Evolutionary conservation across 2,329 filamentous ascomycete species (phyloP).

Genomic region (Exophiala mesophila): DNA sequence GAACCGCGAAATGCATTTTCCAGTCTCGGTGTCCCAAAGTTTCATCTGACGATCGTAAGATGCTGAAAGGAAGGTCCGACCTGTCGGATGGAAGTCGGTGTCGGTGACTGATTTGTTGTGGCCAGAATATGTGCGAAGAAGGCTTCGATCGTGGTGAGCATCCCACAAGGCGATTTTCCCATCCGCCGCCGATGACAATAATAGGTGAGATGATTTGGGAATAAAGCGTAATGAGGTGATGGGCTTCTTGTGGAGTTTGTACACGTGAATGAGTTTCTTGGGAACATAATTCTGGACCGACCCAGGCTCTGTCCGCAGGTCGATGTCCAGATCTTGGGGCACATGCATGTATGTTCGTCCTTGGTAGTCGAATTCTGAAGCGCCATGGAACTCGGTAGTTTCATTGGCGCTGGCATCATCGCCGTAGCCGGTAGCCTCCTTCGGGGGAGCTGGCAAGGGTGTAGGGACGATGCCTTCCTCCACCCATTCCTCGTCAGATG

Average conservation of each 20-base stretch:
- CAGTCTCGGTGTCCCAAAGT: slow-evolving; percentile 96
- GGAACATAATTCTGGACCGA: slow-evolving; percentile 86
- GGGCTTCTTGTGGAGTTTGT: slow-evolving; percentile 78
- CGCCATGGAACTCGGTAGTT: slow-evolving; percentile 81
- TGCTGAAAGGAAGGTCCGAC: slow-evolving; percentile 80
- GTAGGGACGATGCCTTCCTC: slow-evolving; percentile 62
- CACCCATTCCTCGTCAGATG: slow-evolving; percentile 73
- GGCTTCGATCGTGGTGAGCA: slow-evolving; percentile 80
- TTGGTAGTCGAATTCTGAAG: slow-evolving; percentile 82
- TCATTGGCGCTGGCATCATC: slow-evolving; percentile 63
- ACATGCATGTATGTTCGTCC: slow-evolving; percentile 97
- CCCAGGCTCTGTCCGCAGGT: slow-evolving; percentile 74
- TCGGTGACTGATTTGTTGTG: slow-evolving; percentile 89
- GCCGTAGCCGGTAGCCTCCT: slow-evolving; percentile 48
- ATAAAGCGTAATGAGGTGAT: slow-evolving; percentile 90
- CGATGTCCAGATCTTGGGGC: slow-evolving; percentile 81
- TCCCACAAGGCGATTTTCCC: slow-evolving; percentile 92
- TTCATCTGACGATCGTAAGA: slow-evolving; percentile 96
- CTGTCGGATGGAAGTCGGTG: slow-evolving; percentile 76
- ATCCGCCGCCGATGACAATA: slow-evolving; percentile 87
- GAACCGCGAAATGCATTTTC: slow-evolving; percentile 80
- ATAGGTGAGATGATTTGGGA: slow-evolving; percentile 76
- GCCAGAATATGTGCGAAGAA: slow-evolving; percentile 85
- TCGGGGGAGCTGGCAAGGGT: slow-evolving; percentile 46
- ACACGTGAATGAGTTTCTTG: slow-evolving; percentile 88